Conservation (phyloP, 1,139 yeast species). For the Entelexis paramagnoliae region DNA sequence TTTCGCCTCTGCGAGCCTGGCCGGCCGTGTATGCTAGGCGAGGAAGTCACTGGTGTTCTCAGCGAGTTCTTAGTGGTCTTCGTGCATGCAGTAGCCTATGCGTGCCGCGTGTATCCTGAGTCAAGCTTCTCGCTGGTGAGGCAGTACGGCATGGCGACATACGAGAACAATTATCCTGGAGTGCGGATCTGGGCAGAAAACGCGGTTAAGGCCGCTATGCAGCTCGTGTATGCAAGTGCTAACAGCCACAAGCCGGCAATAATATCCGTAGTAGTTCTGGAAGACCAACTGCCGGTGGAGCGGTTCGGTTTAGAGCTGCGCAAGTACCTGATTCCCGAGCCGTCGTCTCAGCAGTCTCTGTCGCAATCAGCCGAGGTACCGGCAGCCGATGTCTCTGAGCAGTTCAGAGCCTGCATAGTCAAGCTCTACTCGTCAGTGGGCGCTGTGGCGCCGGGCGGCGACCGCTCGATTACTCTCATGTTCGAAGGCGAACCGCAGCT, state of each 20-base stretch:
- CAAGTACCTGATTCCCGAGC: neutral
- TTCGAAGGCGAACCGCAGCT: slow-evolving; percentile 16
- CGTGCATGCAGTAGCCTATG: slow-evolving; percentile 32
- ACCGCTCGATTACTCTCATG: slow-evolving; percentile 19
- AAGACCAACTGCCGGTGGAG: slow-evolving; percentile 18
- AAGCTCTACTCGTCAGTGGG: slow-evolving; percentile 2
- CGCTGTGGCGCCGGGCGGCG: neutral
- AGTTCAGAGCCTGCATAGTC: slow-evolving; percentile 11
- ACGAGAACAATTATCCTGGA: slow-evolving; percentile 33
- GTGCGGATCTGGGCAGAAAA: slow-evolving; percentile 33
- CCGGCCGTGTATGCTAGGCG: slow-evolving; percentile 12
- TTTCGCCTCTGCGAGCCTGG: neutral
- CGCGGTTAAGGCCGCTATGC: slow-evolving; percentile 25
- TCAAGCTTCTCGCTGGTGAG: slow-evolving; percentile 30
- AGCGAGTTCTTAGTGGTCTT: slow-evolving; percentile 32
- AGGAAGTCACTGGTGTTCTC: slow-evolving; percentile 26
- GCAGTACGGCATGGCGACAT: slow-evolving; percentile 30
- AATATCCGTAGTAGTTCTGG: slow-evolving; percentile 17
- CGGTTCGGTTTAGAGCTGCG: slow-evolving; percentile 14
- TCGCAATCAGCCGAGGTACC: slow-evolving; percentile 23
- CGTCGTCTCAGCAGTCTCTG: slow-evolving; percentile 20
- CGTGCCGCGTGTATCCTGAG: slow-evolving; percentile 31
- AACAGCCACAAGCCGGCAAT: neutral
- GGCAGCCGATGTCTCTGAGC: slow-evolving; percentile 9
- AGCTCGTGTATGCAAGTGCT: slow-evolving; percentile 1